A percentile compares a stretch with the other conserved stretches of the same genome.
These are phyloP conservation scores for Phytophthora quininea DNA, from an alignment of 352 stramenopile species.

Conservation along the genomic window DNA sequence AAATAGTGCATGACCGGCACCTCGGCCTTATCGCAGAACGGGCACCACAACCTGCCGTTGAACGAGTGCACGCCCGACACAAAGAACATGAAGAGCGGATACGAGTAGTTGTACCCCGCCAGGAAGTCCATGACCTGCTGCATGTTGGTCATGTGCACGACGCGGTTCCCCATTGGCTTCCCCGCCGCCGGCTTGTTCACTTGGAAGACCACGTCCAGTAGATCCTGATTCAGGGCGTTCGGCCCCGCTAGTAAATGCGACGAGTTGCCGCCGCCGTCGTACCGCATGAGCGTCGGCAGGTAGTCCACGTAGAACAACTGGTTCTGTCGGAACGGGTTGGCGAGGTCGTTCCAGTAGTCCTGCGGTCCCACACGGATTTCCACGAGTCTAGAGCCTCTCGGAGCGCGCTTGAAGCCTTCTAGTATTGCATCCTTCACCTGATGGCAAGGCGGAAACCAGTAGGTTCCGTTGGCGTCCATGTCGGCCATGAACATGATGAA, in stretches of 20 bases:
- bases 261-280: constrained; percentile 77
- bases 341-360: constrained; percentile 71
- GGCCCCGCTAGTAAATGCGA: constrained; percentile 70
- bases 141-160: constrained; percentile 48
- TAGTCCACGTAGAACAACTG: constrained; percentile 87
- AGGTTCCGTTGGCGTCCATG: constrained; percentile 66
- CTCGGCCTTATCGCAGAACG: constrained; percentile 78
- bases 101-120: constrained; percentile 65
- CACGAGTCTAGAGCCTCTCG: constrained; percentile 61
- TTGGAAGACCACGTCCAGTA: constrained; percentile 76
- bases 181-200: constrained; percentile 47
- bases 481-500: constrained; percentile 85
- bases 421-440: constrained; percentile 62
- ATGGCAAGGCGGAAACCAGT: constrained; percentile 80
- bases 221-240: constrained; percentile 63
- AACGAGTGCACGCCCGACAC: constrained; percentile 73
- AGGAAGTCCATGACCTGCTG: constrained; percentile 61
- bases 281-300: constrained; percentile 77
- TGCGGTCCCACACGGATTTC: constrained; percentile 71
- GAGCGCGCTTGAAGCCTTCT: constrained; percentile 65
- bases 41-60: constrained; percentile 84
- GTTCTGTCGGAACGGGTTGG: constrained; percentile 80
- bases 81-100: constrained; percentile 81
- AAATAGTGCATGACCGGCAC: constrained; percentile 80
- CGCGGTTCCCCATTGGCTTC: constrained; percentile 49